Conservation (phyloP, 306 rosid genomes). For the Inga leiocalycina region DNA sequence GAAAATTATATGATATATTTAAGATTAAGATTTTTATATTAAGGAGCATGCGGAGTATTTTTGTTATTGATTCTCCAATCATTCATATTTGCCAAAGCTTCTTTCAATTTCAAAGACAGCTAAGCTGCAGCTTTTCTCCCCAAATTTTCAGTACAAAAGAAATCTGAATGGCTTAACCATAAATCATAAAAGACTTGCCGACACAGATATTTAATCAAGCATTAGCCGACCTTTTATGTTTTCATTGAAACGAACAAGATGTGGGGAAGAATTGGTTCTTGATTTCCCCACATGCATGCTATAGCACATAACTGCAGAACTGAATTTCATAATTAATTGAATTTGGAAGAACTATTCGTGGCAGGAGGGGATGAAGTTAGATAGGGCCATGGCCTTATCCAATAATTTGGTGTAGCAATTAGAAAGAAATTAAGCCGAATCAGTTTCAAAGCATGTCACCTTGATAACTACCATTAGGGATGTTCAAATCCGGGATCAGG, state of each 20-base stretch:
- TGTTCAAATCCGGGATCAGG: no score
- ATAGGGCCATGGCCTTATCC: neutral
- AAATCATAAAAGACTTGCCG: neutral
- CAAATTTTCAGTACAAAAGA: neutral
- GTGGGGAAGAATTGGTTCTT: neutral
- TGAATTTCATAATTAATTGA: neutral
- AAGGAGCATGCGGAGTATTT: neutral
- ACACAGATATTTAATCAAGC: neutral
- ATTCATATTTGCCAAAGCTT: neutral
- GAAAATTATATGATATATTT: no score
- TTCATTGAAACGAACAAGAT: neutral
- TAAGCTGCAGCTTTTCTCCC: neutral
- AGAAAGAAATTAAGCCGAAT: neutral
- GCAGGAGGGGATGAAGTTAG: neutral
- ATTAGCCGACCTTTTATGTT: neutral
- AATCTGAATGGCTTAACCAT: neutral
- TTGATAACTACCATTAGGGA: no score
- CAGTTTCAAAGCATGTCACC: neutral
- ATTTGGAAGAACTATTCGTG: neutral
- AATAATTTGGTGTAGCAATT: neutral
- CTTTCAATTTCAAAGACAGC: neutral
- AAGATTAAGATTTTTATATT: no score
- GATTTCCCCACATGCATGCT: neutral
- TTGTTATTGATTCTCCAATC: neutral
- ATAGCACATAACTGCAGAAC: neutral